Evolutionary conservation across 306 rosid genomes (phyloP).

Genomic region (Dryas octopetala): DNA sequence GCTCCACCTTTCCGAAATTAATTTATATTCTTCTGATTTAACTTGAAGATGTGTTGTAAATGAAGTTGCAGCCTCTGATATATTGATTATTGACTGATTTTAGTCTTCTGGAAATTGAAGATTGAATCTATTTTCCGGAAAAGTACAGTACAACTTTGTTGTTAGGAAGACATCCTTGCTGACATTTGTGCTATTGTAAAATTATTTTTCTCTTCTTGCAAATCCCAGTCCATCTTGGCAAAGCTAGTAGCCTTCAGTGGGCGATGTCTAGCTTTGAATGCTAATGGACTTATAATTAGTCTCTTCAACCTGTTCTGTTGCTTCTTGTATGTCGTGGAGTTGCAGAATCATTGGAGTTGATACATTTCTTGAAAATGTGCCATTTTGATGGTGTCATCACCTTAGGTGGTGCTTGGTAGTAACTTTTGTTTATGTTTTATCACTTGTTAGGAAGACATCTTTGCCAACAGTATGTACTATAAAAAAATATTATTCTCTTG

Average conservation of each 20-base stretch:
- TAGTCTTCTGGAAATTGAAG: too few relatives aligned
- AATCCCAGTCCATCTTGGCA: constrained; percentile 67
- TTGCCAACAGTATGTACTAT: not conserved
- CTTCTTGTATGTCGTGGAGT: constrained; percentile 29
- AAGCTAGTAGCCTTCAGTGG: constrained; percentile 43
- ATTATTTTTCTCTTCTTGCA: not conserved
- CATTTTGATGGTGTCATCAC: too few relatives aligned
- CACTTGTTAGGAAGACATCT: not conserved
- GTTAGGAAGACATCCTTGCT: not conserved
- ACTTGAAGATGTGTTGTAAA: too few relatives aligned
- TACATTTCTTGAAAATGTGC: constrained; percentile 21
- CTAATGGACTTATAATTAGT: constrained; percentile 50
- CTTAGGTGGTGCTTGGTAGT: too few relatives aligned
- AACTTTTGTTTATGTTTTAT: too few relatives aligned
- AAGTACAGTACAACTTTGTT: not conserved
- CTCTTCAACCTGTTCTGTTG: constrained; percentile 41
- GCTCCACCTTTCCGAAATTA: too few relatives aligned
- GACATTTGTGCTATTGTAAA: not conserved
- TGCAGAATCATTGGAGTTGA: constrained; percentile 46
- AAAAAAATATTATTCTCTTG: not conserved
- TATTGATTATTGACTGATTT: too few relatives aligned
- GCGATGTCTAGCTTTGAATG: constrained; percentile 67
- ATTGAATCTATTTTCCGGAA: too few relatives aligned
- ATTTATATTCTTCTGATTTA: too few relatives aligned
- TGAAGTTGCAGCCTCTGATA: too few relatives aligned